Conservation (phyloP, 306 rosid genomes). For the Pterocarpus santalinus region DNA sequence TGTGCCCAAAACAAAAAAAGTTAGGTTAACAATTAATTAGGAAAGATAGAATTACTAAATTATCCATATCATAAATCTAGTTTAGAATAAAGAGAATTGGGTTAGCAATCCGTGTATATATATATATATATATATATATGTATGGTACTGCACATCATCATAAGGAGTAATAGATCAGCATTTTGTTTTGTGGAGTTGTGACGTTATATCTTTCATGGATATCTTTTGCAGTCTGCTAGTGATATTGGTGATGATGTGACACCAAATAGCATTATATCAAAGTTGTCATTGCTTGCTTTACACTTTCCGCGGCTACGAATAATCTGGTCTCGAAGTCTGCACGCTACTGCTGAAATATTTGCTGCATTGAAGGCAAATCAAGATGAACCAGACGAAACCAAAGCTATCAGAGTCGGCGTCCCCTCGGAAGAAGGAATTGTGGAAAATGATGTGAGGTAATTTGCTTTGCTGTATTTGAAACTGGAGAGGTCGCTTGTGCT, state of each 20-base stretch:
- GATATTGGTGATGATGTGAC: conserved; percentile 97
- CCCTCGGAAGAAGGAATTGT: conserved; percentile 95
- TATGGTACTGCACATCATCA: not conserved
- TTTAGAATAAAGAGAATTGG: too few species aligned
- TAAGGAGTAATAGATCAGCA: conserved; percentile 2
- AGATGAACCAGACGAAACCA: conserved; percentile 90
- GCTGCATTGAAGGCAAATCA: conserved; percentile 89
- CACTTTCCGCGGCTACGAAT: conserved; percentile 94
- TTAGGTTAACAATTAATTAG: too few species aligned
- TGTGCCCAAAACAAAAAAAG: too few species aligned
- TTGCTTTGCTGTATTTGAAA: conserved; percentile 29
- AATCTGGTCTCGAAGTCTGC: conserved; percentile 95
- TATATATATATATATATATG: not conserved
- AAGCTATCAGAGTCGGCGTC: conserved; percentile 93
- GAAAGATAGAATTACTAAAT: too few species aligned
- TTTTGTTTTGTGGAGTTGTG: conserved; percentile 25
- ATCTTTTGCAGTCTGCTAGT: conserved; percentile 80
- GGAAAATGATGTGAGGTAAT: conserved; percentile 90
- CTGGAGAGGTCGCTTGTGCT: not conserved
- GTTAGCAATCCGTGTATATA: too few species aligned
- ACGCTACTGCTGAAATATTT: conserved; percentile 94
- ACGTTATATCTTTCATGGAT: conserved; percentile 42
- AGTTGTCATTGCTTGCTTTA: conserved; percentile 87
- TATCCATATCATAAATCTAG: too few species aligned
- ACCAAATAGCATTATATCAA: conserved; percentile 86